Evolutionary conservation across 2,329 filamentous ascomycete genomes (phyloP), one percentile per base, ranked within the genome.

Genomic region (Thelonectria rubi): DNA sequence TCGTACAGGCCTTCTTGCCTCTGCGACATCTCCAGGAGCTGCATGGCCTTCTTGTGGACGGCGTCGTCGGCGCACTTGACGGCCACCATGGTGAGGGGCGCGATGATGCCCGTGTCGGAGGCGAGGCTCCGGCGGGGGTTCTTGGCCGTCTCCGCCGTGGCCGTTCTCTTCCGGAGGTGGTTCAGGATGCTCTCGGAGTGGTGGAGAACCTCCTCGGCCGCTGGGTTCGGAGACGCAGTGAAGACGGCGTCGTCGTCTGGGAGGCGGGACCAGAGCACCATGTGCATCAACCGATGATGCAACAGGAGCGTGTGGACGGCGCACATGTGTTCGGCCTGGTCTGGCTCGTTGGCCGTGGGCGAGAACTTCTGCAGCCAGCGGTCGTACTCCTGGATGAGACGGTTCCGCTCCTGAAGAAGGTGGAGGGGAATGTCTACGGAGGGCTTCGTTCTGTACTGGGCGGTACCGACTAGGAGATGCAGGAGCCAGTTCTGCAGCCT

Each of bases 1-100:
- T 68, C 65, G n/a, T 67, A 68, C 11, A 68, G 11, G 3, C 65
- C 65, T 12, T 68, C 65, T 9, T 65, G 54, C 46, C 65, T 62
- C 4, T 60, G 37, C 2, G 51, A 65, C 0, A 43, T 37, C 10
- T 55, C 39, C 10, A 68, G 65, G 26, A 68, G 43, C 3, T 60
- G 21, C 5, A 34, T 32, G 3, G 65, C 63, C 30, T 56, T 61
- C 14, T 24, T 46, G 3, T 39, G 32, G 5, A 65, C 43, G 0
- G 52, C 56, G 4, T 59, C 52, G n/a, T 67, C 65, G 2, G 65
- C 65, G 14, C 63, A 68, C 20, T 68, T 68, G 5, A 68, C 21
- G 10, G 65, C 65, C 45, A 68, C 26, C 21, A 18, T 43, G 5
- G 67, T 64, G 7, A 68, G 18, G 1, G 65, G 65, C 15, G 60